Evolutionary conservation across 2,329 filamentous ascomycete genomes (phyloP).

Genomic region (Trichoderma semiorbis): DNA sequence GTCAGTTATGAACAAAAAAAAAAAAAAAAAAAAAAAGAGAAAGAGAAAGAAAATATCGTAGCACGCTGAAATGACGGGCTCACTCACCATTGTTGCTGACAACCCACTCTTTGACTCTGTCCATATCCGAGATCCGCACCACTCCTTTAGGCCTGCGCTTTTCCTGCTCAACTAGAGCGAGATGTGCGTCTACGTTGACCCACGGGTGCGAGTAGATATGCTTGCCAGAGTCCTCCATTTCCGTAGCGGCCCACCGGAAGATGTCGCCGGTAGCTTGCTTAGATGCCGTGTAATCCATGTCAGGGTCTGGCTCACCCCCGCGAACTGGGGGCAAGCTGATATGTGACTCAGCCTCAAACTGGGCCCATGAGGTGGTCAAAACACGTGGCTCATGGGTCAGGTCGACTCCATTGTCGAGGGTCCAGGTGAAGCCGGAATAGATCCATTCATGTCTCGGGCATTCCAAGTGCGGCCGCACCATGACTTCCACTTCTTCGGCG

Average conservation of each 20-base stretch:
- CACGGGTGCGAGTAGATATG: slow-evolving; percentile 9
- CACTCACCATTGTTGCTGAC: neutral
- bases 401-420: neutral
- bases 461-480: neutral
- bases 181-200: neutral
- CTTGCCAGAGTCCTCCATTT: neutral
- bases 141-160: neutral
- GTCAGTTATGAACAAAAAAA: neutral
- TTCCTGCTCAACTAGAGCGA: neutral
- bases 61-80: neutral
- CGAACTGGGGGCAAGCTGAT: neutral
- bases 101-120: slow-evolving; percentile 1
- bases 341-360: neutral
- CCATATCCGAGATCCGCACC: neutral
- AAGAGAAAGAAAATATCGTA: neutral
- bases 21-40: neutral
- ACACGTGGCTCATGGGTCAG: neutral
- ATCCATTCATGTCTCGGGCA: slow-evolving; percentile 3
- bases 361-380: neutral
- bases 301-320: neutral
- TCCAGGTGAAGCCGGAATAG: slow-evolving; percentile 1
- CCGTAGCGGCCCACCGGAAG: slow-evolving; percentile 5
- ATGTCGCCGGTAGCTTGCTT: slow-evolving; percentile 4
- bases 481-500: neutral
- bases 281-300: neutral